phyloP scores from a whole-genome alignment of 148 eudicot genomes.

The Heliosperma pusillum region DNA sequence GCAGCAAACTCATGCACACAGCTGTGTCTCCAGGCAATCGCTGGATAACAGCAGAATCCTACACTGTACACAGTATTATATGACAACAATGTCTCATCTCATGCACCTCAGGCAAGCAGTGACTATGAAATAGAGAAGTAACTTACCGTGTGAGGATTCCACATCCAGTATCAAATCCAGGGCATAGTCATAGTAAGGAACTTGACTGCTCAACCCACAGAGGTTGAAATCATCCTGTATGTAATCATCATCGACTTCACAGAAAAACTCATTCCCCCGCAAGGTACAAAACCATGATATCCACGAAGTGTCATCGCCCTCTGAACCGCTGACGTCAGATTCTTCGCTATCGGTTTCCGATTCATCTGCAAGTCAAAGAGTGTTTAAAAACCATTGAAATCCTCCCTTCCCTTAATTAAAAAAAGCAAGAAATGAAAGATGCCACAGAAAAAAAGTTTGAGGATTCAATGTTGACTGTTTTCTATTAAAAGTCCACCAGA shows the following conservation, averaged over 20 bases:
- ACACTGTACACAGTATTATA: neutral
- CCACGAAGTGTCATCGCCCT: conserved; percentile 80
- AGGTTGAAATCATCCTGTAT: conserved; percentile 80
- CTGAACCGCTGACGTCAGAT: conserved; percentile 78
- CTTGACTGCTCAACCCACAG: conserved; percentile 77
- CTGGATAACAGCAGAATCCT: neutral
- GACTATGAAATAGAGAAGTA: neutral
- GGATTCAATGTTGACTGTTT: neutral
- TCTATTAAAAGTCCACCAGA: neutral
- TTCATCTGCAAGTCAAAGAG: conserved; percentile 44
- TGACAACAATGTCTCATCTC: neutral
- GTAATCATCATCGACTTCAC: conserved; percentile 82
- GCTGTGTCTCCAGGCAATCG: neutral
- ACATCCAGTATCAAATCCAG: conserved; percentile 71
- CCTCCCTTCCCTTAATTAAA: neutral
- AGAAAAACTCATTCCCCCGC: conserved; percentile 70
- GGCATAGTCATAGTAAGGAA: conserved; percentile 75
- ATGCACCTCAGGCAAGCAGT: neutral
- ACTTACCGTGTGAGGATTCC: conserved; percentile 69
- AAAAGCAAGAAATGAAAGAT: neutral
- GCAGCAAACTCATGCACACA: neutral
- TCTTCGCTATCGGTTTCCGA: conserved; percentile 74
- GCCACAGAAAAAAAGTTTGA: neutral
- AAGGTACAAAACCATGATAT: conserved; percentile 78
- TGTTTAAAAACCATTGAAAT: neutral